Percentiles rank a stretch among this genome's conserved stretches.
Evolutionary conservation across 2,329 filamentous ascomycete genomes (phyloP).

Genomic region (Zasmidium citrigriseum): DNA sequence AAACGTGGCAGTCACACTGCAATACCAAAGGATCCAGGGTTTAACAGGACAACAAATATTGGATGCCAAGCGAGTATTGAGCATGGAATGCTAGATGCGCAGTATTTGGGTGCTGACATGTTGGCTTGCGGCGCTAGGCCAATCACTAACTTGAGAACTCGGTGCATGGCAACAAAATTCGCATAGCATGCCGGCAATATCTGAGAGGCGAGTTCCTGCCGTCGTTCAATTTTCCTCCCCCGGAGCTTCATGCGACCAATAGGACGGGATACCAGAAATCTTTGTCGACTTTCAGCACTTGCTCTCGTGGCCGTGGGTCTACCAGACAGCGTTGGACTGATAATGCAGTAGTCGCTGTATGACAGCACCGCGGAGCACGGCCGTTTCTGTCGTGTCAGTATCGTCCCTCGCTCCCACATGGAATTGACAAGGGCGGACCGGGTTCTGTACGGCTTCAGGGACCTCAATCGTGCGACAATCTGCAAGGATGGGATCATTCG

Average conservation of each 20-base stretch:
- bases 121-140: neutral
- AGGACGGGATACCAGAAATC: neutral
- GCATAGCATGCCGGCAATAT: neutral
- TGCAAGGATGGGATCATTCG: neutral
- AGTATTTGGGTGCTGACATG: neutral
- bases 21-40: neutral
- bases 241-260: too few species aligned
- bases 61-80: neutral
- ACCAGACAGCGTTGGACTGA: too few species aligned
- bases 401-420: neutral
- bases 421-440: neutral
- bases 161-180: neutral
- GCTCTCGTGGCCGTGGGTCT: too few species aligned
- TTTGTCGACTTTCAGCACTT: too few species aligned
- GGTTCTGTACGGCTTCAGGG: neutral
- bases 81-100: neutral
- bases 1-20: neutral
- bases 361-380: neutral
- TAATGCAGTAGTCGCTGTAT: neutral
- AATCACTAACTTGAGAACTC: neutral
- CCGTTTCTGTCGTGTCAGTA: neutral
- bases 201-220: neutral
- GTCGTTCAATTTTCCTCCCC: neutral
- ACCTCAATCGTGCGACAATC: neutral
- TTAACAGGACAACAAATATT: neutral